These are phyloP conservation scores for Stygiomarasmius scandens DNA, from an alignment of 1,284 basidiomycete genomes.

Conservation along the genomic window DNA sequence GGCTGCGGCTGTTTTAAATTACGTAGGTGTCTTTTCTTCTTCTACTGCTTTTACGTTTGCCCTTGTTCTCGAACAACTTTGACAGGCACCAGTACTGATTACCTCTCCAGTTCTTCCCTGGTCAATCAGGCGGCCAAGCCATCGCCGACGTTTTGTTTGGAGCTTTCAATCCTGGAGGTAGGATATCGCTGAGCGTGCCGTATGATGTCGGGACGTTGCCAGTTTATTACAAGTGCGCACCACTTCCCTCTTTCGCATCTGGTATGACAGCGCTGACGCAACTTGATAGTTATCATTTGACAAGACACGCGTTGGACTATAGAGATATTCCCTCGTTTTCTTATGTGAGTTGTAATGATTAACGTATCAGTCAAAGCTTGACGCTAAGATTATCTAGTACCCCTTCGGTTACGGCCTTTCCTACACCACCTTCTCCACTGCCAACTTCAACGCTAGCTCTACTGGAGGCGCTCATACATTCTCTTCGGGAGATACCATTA, in stretches of 20 bases:
- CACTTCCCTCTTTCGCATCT: neutral
- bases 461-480: constrained; percentile 23
- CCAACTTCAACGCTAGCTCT: constrained; percentile 27
- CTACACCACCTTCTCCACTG: constrained; percentile 27
- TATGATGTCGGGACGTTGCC: constrained; percentile 27
- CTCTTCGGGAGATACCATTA: constrained; percentile 27
- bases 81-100: too few species aligned
- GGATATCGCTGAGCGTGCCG: constrained; percentile 30
- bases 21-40: constrained; percentile 16
- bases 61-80: neutral
- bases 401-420: constrained; percentile 32
- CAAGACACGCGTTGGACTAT: constrained; percentile 28
- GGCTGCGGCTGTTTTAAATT: constrained; percentile 27
- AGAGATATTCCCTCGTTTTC: constrained; percentile 27
- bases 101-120: constrained; percentile 28
- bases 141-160: constrained; percentile 31
- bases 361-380: neutral
- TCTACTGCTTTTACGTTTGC: neutral
- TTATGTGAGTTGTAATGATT: constrained; percentile 12
- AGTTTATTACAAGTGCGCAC: constrained; percentile 28
- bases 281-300: constrained; percentile 24
- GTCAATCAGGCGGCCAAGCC: constrained; percentile 32
- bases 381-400: constrained; percentile 15
- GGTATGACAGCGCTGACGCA: neutral
- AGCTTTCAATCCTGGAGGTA: constrained; percentile 29